phyloP scores from a whole-genome alignment of 768 basidiomycete species.

The Mycena alexandri region DNA sequence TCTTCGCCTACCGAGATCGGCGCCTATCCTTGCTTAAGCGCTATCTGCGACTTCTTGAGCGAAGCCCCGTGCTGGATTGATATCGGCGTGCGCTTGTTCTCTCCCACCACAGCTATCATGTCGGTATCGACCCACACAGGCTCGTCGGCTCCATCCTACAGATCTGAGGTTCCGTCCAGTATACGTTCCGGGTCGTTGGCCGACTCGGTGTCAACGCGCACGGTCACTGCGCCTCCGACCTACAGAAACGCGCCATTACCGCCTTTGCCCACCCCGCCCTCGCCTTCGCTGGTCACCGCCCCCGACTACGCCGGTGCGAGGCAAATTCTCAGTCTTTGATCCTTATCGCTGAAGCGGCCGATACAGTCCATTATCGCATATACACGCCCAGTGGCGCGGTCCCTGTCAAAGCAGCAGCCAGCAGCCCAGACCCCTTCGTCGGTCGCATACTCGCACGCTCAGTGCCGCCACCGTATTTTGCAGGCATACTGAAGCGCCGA shows the following conservation, averaged over 20 bases:
- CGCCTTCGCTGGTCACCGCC: conserved; percentile 20
- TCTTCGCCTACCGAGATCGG: too few species aligned
- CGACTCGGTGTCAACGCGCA: conserved; percentile 21
- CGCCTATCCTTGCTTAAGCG: too few species aligned
- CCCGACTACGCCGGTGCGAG: conserved; percentile 20
- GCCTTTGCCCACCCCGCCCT: conserved; percentile 18
- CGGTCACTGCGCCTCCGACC: conserved; percentile 11
- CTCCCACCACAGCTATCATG: too few species aligned
- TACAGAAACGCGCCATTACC: conserved; percentile 20
- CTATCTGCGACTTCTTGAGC: too few species aligned
- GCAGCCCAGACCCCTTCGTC: conserved; percentile 19
- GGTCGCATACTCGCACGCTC: conserved; percentile 24
- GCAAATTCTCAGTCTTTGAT: conserved; percentile 24
- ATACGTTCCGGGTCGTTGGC: conserved; percentile 21
- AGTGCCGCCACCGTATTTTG: conserved; percentile 19
- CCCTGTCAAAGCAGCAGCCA: conserved; percentile 22
- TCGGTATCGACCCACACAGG: conserved; percentile 12
- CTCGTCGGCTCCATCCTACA: conserved; percentile 22
- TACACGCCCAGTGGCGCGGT: conserved; percentile 20
- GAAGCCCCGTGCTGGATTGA: too few species aligned
- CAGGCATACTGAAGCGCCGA: conserved; percentile 16
- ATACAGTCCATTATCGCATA: conserved; percentile 23
- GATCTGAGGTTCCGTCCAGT: conserved; percentile 21
- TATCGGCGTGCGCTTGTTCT: too few species aligned
- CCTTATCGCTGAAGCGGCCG: conserved; percentile 22